Base-by-base conservation (phyloP, 1,139 yeast genomes). In the Scheffersomyces insectosa region DNA sequence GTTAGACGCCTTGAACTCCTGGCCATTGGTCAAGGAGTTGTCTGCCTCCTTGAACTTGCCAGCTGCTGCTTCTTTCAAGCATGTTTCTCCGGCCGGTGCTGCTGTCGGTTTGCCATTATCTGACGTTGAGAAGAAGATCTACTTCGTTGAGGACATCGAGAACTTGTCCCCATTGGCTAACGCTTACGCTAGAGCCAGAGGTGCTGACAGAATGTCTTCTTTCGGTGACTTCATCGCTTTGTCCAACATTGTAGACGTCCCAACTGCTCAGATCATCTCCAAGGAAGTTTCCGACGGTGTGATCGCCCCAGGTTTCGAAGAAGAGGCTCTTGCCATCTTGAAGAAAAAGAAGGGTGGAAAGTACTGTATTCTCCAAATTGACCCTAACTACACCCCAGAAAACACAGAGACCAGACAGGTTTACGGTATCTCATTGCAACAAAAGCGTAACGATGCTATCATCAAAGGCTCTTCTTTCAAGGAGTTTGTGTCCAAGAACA, bases 151-250 rank as follows among this genome's bases (percentile, higher is more conserved):
- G 59, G 97, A 89, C 66, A 89, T 93, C 62, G 96, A 89, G 71
- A 88, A 90, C 77, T 77, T 93, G 65, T 88, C 97, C 28, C 98
- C 98, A 47, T 79, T 93, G 64, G 99, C 99, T 51, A 88, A 88
- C 63, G 99, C 99, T 47, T 93, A 93, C 62, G 99, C 99, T 36
- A 87, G 99, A 72, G 99, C 99, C 43, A 87, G 99, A 72, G 99
- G 99, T 68, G 99, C 99, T 54, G 99, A 93, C 74, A 86, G 99
- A 79, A 93, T 93, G 99, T 90, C 98, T 11, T 88, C 97, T 12
- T 93, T 93, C 63, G 99, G 99, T 65, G 99, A 93, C 72, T 93
- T 91, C 79, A 93, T 93, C 62, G 99, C 99, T 43, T 79, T 93
- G 52, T 89, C 97, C 48, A 91, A 91, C 77, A 88, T 88, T 70